These are phyloP conservation scores for Aurifilum marmelostoma DNA, from an alignment of 2,329 filamentous ascomycete genomes.

Conservation along the genomic window DNA sequence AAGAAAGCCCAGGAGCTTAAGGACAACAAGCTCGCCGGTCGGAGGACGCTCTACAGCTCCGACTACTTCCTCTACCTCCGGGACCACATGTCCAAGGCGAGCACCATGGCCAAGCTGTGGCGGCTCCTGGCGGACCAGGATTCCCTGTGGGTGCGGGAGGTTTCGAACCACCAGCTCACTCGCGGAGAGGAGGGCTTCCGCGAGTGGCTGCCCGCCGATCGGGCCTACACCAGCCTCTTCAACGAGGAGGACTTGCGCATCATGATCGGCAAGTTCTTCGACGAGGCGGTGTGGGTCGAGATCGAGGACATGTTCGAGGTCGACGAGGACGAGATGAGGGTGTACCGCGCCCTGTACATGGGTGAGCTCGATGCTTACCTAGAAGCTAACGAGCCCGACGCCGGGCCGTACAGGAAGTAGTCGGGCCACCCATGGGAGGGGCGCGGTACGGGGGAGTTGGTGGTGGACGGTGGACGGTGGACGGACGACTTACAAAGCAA, in stretches of 20 bases:
- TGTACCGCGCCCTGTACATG: background rate
- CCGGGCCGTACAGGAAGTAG: background rate
- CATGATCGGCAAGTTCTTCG: background rate
- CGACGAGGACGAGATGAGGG: background rate
- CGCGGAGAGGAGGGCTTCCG: conserved; percentile 1
- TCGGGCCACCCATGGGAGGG: background rate
- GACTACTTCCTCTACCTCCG: conserved; percentile 3
- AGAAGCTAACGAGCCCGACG: background rate
- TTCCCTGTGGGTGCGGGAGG: background rate
- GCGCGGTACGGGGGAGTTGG: background rate
- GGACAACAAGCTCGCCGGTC: background rate
- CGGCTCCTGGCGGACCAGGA: background rate
- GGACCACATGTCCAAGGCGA: background rate
- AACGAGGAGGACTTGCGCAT: background rate
- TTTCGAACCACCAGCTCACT: background rate
- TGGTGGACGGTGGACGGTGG: background rate
- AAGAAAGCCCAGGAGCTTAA: background rate
- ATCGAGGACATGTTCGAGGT: background rate
- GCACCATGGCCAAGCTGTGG: background rate
- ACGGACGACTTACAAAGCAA: too few species aligned
- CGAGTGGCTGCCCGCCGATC: background rate
- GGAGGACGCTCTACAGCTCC: background rate
- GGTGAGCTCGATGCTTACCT: background rate
- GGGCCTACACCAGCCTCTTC: background rate
- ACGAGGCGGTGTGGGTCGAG: background rate